Conservation (phyloP, 352 stramenopile genomes). For the Phytophthora hibernalis region DNA sequence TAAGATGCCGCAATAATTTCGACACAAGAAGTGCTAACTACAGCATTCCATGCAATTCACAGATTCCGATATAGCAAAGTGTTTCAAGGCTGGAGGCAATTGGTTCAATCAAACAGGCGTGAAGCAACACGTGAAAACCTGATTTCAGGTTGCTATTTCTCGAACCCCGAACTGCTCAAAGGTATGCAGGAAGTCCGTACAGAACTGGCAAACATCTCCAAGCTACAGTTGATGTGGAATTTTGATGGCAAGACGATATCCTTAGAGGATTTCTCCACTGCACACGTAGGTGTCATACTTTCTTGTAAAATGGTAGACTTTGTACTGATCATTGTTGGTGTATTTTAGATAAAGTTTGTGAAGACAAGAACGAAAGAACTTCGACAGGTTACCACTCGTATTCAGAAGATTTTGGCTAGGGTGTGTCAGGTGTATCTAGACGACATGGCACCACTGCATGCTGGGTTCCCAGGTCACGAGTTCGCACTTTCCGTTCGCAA, state of each 20-base stretch:
- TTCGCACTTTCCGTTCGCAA: slow-evolving; percentile 63
- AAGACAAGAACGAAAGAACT: slow-evolving; percentile 39
- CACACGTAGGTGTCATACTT: slow-evolving; percentile 43
- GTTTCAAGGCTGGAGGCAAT: slow-evolving; percentile 66
- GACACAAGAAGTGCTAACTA: neutral
- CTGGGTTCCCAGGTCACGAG: slow-evolving; percentile 55
- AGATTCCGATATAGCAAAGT: slow-evolving; percentile 79
- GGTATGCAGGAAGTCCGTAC: slow-evolving; percentile 44
- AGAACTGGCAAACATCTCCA: slow-evolving; percentile 42
- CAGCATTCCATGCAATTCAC: neutral
- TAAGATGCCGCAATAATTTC: slow-evolving; percentile 18
- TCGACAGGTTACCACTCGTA: slow-evolving; percentile 18
- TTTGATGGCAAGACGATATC: slow-evolving; percentile 48
- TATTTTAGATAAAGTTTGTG: slow-evolving; percentile 21
- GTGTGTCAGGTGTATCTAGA: slow-evolving; percentile 51
- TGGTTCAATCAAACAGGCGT: slow-evolving; percentile 50
- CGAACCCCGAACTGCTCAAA: slow-evolving; percentile 39
- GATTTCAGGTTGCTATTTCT: slow-evolving; percentile 60
- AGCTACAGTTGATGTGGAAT: slow-evolving; percentile 51
- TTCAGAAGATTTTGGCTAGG: slow-evolving; percentile 49
- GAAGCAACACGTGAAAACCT: slow-evolving; percentile 52
- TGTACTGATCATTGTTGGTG: neutral
- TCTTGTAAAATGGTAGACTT: neutral
- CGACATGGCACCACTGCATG: slow-evolving; percentile 43
- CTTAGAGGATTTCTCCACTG: slow-evolving; percentile 39